A percentile compares a stretch with the other conserved stretches of the same genome.
Conservation (phyloP, 495 filamentous ascomycete genomes). For the Hypoxylon subgilvum region DNA sequence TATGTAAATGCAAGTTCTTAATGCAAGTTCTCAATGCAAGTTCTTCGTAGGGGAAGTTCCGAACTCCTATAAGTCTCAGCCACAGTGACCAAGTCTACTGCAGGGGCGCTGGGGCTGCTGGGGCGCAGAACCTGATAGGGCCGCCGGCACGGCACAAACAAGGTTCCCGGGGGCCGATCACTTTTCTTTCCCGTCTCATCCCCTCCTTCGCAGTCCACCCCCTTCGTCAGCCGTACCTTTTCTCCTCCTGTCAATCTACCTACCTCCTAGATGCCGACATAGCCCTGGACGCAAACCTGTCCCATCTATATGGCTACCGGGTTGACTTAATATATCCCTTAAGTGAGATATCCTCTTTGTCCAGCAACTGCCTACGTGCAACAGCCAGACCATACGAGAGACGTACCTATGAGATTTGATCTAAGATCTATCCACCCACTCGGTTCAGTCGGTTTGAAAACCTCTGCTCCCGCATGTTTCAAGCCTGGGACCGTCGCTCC, state of each 20-base stretch:
- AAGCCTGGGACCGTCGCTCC: conserved; percentile 13
- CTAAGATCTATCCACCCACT: neutral
- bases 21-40: neutral
- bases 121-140: neutral
- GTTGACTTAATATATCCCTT: neutral
- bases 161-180: conserved; percentile 13
- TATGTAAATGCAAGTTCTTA: too few species aligned
- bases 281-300: too few species aligned
- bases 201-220: neutral
- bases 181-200: neutral
- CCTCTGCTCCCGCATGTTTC: conserved; percentile 22
- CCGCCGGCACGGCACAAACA: conserved; percentile 20
- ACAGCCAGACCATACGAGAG: too few species aligned
- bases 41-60: conserved; percentile 8
- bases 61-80: conserved; percentile 19
- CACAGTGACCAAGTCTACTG: conserved; percentile 23
- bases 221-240: conserved; percentile 8
- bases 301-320: neutral
- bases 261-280: too few species aligned
- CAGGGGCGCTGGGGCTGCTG: conserved; percentile 3
- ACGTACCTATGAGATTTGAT: conserved; percentile 14
- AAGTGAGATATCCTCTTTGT: neutral
- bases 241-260: conserved; percentile 5
- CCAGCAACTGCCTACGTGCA: neutral
- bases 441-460: neutral